Conservation (phyloP, 2,329 filamentous ascomycete genomes). For the Venturia asperata region DNA sequence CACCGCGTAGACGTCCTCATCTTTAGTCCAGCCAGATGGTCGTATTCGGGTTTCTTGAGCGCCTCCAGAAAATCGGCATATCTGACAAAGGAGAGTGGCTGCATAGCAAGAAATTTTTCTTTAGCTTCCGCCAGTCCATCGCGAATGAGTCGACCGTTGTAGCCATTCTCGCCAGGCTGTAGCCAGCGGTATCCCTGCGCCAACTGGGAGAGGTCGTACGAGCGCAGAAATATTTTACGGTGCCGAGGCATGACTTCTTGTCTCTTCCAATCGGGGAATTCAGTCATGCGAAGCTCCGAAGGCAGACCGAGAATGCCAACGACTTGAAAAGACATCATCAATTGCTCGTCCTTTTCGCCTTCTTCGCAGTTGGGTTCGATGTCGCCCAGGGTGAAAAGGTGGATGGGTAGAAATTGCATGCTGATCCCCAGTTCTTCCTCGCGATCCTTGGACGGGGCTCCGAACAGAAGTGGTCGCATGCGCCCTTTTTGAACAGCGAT, state of each 20-base stretch:
- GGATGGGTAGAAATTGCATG: constrained; percentile 33
- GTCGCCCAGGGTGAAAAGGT: constrained; percentile 30
- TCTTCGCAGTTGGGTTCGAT: constrained; percentile 23
- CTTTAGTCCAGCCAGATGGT: constrained; percentile 7
- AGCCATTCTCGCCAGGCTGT: constrained; percentile 29
- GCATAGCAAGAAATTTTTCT: constrained; percentile 33
- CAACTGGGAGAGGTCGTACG: constrained; percentile 34
- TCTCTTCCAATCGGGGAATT: constrained; percentile 29
- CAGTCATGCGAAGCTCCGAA: constrained; percentile 28
- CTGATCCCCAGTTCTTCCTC: constrained; percentile 16
- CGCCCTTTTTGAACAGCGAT: constrained; percentile 25
- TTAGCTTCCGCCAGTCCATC: constrained; percentile 32
- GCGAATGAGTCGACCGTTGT: constrained; percentile 32
- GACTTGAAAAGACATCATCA: constrained; percentile 34
- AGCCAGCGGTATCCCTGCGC: constrained; percentile 22
- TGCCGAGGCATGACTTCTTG: constrained; percentile 29
- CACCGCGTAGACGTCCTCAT: constrained; percentile 16
- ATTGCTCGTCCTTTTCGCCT: constrained; percentile 24
- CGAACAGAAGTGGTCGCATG: constrained; percentile 29
- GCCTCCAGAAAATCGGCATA: constrained; percentile 22
- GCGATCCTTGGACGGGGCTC: constrained; percentile 21
- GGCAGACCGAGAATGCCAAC: constrained; percentile 36
- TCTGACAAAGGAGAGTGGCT: constrained; percentile 34
- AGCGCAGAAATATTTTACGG: constrained; percentile 31
- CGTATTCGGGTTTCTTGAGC: constrained; percentile 15